Evolutionary conservation across 2,329 filamentous ascomycete genomes (phyloP).

Genomic region (Capronia coronata): DNA sequence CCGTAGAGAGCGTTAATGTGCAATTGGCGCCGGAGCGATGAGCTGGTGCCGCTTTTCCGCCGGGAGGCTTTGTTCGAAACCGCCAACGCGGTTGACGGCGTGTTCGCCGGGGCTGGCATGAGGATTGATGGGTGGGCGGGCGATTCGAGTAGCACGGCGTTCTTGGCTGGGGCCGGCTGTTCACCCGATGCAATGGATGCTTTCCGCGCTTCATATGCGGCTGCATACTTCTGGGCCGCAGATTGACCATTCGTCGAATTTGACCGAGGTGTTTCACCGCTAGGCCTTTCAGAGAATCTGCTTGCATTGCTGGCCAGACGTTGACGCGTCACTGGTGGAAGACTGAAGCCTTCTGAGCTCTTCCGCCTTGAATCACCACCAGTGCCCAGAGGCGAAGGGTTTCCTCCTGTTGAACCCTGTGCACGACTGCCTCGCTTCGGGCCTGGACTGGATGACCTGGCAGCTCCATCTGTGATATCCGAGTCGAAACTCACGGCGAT

Average conservation of each 20-base stretch:
- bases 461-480: constrained; percentile 24
- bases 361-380: neutral
- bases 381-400: neutral
- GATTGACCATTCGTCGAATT: constrained; percentile 14
- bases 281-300: constrained; percentile 10
- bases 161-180: constrained; percentile 4
- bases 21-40: constrained; percentile 13
- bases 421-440: constrained; percentile 6
- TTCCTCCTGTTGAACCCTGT: neutral
- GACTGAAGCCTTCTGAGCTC: constrained; percentile 6
- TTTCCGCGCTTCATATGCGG: constrained; percentile 19
- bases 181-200: constrained; percentile 18
- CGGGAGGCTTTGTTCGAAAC: constrained; percentile 9
- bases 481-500: constrained; percentile 27
- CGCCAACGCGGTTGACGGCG: constrained; percentile 12
- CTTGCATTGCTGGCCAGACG: constrained; percentile 22
- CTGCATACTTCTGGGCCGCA: constrained; percentile 24
- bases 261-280: constrained; percentile 7
- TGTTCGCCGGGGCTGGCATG: constrained; percentile 21
- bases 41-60: constrained; percentile 11
- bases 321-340: constrained; percentile 18
- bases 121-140: constrained; percentile 15
- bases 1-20: constrained; percentile 27
- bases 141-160: constrained; percentile 17
- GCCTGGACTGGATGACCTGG: constrained; percentile 2